A percentile compares a stretch with the other conserved stretches of the same genome.
Evolutionary conservation across 179 eudicot species (phyloP).

Genomic region (Heliamphora pulchella): DNA sequence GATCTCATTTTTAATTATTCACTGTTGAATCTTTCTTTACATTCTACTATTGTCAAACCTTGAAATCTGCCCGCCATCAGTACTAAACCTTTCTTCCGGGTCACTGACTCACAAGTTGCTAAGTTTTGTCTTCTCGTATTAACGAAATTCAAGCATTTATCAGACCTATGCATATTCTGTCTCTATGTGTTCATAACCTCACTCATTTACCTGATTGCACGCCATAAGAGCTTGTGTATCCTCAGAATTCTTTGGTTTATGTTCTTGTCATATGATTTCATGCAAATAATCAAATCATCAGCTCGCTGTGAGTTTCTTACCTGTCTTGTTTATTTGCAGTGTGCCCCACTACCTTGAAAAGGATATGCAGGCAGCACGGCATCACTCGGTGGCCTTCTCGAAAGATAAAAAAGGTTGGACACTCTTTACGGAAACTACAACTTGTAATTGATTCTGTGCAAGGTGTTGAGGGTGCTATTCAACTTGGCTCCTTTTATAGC

Average conservation of each 20-base stretch:
- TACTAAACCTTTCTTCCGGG: not conserved
- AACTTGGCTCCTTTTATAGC: slow-evolving; percentile 66
- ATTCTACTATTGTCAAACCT: not conserved
- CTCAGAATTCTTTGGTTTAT: not conserved
- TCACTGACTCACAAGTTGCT: not conserved
- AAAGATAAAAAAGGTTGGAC: slow-evolving; percentile 92
- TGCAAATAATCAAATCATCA: not conserved
- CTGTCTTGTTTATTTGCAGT: slow-evolving; percentile 39
- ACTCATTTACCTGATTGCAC: not conserved
- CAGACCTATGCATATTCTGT: not conserved
- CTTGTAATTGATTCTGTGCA: slow-evolving; percentile 76
- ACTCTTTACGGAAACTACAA: slow-evolving; percentile 80
- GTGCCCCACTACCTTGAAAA: slow-evolving; percentile 89
- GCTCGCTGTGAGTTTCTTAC: not conserved
- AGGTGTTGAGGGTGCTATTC: slow-evolving; percentile 75
- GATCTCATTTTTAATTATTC: not conserved
- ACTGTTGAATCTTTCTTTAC: not conserved
- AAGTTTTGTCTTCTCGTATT: not conserved
- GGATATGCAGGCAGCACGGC: slow-evolving; percentile 93
- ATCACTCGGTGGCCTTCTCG: slow-evolving; percentile 91
- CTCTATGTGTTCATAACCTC: not conserved
- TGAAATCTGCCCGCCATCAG: not conserved
- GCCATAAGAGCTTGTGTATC: not conserved
- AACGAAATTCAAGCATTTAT: not conserved
- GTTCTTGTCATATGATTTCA: not conserved